Evolutionary conservation across 768 basidiomycete species (phyloP), one percentile per base, ranked within the genome.

Genomic region (Flagelloscypha sp.): DNA sequence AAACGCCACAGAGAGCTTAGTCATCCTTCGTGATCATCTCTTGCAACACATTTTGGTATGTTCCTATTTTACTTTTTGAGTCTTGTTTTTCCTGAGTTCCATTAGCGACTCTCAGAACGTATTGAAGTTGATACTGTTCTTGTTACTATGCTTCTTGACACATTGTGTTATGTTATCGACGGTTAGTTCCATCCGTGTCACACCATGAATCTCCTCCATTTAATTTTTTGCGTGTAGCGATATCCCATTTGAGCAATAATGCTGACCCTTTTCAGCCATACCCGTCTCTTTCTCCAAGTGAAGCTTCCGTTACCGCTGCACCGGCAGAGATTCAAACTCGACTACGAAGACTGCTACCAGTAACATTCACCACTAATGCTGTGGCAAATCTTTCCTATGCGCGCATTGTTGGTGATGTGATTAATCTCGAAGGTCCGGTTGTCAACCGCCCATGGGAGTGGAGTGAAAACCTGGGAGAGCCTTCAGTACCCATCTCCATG

Each of bases 361-460:
- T 34, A 2, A 66, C 71, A 33, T 56, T 72, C 11, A 65, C 72
- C n/a, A 54, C 68, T 6, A 66, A 68, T 10, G 53, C 68, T 15
- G 75, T 83, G 4, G 53, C 67, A 7, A 66, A 79, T 41, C 70
- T 89, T 21, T 66, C 71, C 3, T 70, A 70, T 30, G 70, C 74
- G 3, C 66, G 76, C 40, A n/a, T n/a, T n/a, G n/a, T n/a, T n/a
- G n/a, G n/a, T n/a, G n/a, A n/a, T n/a, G n/a, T n/a, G n/a, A n/a
- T 74, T 4, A 49, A 74, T 3, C 60, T 64, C 40, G 66, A 70
- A 13, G 49, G 58, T 4, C 66, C 72, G 2, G 79, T 87, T 12
- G 62, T 73, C 38, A 84, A 86, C 55, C 72, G 76, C 21, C 83
- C 86, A 3, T 89, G 85, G 85, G 85, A 89, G 53, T 88, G 85